These are phyloP conservation scores for Cytospora piceae DNA, from an alignment of 2,329 filamentous ascomycete species.

Conservation along the genomic window DNA sequence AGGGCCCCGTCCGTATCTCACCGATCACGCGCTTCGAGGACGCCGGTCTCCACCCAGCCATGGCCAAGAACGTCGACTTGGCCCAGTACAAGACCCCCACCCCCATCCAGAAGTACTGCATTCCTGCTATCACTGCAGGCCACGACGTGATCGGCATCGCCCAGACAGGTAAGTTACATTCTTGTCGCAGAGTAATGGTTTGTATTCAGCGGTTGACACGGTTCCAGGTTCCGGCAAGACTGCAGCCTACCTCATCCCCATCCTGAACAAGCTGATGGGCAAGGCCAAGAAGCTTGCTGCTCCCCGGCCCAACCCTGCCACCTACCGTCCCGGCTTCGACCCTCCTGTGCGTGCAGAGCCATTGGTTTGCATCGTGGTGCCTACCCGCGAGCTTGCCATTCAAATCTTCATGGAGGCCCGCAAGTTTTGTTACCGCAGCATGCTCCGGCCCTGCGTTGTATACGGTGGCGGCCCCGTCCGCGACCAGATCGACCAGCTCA, in stretches of 20 bases:
- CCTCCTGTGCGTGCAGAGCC: constrained; percentile 75
- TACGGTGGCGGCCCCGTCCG: constrained; percentile 81
- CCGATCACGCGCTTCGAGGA: constrained; percentile 66
- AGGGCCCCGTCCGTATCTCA: constrained; percentile 55
- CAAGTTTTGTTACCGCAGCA: constrained; percentile 90
- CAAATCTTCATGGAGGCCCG: constrained; percentile 96
- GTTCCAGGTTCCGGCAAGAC: constrained; percentile 89
- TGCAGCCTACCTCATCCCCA: constrained; percentile 86
- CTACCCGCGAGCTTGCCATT: constrained; percentile 86
- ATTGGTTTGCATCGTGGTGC: constrained; percentile 81
- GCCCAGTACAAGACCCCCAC: constrained; percentile 75
- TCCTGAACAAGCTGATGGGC: constrained; percentile 90
- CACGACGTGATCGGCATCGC: constrained; percentile 87
- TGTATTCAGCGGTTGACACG: constrained; percentile 16
- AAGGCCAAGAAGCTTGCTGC: constrained; percentile 89
- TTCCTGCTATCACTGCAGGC: constrained; percentile 77
- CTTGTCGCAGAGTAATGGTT: neutral
- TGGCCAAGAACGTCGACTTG: constrained; percentile 76
- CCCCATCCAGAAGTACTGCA: constrained; percentile 82
- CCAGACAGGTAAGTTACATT: constrained; percentile 73
- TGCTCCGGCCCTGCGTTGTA: constrained; percentile 87
- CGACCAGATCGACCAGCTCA: constrained; percentile 73
- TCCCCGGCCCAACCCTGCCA: constrained; percentile 68
- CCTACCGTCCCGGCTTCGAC: constrained; percentile 53
- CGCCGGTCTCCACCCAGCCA: constrained; percentile 82